Conservation (phyloP, 108 stramenopile species). For the Fistulifera pelliculosa region DNA sequence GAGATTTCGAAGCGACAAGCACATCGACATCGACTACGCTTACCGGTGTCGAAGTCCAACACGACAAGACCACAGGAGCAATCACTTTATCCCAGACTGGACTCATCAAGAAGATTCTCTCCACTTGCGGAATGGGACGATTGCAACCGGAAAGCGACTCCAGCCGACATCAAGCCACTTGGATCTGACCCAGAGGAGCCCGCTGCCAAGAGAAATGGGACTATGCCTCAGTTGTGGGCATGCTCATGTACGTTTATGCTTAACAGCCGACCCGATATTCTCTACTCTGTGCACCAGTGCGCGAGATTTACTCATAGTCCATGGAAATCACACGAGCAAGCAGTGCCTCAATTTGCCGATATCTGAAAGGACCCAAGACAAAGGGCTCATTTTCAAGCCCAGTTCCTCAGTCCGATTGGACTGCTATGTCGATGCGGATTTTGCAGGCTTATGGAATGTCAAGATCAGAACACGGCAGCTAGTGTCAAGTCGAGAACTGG, state of each 20-base stretch:
- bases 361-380: conserved; percentile 14
- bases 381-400: conserved; percentile 18
- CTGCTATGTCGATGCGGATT: conserved; percentile 32
- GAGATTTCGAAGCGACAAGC: too few relatives aligned
- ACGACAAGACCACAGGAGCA: background rate
- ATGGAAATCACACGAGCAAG: conserved; percentile 6
- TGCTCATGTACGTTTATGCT: conserved; percentile 26
- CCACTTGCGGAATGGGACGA: too few relatives aligned
- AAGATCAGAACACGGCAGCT: conserved; percentile 13
- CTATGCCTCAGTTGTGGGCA: conserved; percentile 32
- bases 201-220: conserved; percentile 14
- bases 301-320: too few relatives aligned
- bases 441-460: conserved; percentile 20
- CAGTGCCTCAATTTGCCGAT: conserved; percentile 5
- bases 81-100: conserved; percentile 8
- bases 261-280: too few relatives aligned
- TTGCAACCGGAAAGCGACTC: conserved; percentile 3
- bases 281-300: too few relatives aligned
- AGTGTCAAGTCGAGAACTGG: conserved; percentile 29
- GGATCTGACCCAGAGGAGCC: too few relatives aligned
- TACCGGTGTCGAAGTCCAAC: background rate
- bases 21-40: too few relatives aligned
- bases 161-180: background rate
- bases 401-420: conserved; percentile 13
- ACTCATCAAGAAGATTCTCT: conserved; percentile 13